Base-by-base conservation (phyloP, 1,139 yeast species). In the Suhomyces bolitotheri region DNA sequence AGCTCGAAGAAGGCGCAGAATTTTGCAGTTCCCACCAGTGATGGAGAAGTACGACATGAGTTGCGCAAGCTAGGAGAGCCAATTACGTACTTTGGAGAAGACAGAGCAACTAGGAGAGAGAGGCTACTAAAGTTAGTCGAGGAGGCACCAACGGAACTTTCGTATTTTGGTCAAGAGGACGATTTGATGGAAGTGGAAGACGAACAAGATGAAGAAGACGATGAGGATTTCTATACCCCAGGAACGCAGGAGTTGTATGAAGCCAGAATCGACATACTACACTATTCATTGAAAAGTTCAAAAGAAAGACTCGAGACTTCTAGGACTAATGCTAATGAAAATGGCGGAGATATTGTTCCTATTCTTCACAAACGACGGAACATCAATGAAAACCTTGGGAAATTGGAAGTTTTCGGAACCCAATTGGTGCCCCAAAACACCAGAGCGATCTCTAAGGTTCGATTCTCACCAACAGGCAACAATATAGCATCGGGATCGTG, bases 171-270 rank as follows among this genome's bases (percentile, higher is more conserved):
- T n/a, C 44, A 51, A 16, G 59, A 41, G 3, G 53, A 47, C 7
- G 64, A 46, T 11, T 56, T 48, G 6, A 58, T 47, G 4, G 58
- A 50, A 3, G 59, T 46, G 13, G 64, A 48, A 3, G 63, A 50
- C 1, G 54, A 42, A 3, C 72, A 62, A 1, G 71, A 60, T 0
- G 76, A 65, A 1, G 78, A 69, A 4, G 82, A 75, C 3, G 84
- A 84, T 15, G 94, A 83, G 40, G 95, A 86, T 41, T 88, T 84
- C 52, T 88, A 81, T 53, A 88, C 96, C 0, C 95, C 95, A 0
- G 96, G 95, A 0, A 58, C 76, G 1, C 62, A 64, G 5, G 75
- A 70, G n/a, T 58, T 89, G 13, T 60, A 73, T n/a, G 62, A 67
- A 1, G 71, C 79, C 0, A 69, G 97, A 34, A 56, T 62, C 25